These are phyloP conservation scores for Fragaria iinumae DNA, from an alignment of 306 rosid species.

Conservation along the genomic window DNA sequence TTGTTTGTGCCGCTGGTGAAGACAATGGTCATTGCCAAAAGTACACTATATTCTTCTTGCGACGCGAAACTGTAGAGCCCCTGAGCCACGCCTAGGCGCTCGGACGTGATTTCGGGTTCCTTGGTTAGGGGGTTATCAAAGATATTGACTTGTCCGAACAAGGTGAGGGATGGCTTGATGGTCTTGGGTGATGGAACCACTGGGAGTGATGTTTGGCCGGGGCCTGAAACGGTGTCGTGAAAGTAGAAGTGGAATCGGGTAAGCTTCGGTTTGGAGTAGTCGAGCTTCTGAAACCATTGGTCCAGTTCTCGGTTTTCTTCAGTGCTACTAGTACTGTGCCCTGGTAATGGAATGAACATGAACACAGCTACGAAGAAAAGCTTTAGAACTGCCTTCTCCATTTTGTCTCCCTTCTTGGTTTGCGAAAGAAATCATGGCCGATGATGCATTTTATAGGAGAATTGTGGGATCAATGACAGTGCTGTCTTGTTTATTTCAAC, in stretches of 20 bases:
- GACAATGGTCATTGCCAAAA: neutral
- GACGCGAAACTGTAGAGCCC: slow-evolving; percentile 17
- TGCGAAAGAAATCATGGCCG: neutral
- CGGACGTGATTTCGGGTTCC: slow-evolving; percentile 1
- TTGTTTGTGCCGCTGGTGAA: slow-evolving; percentile 5
- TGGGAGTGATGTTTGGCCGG: neutral
- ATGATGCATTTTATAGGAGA: neutral
- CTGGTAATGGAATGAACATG: neutral
- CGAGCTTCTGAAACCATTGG: slow-evolving; percentile 5
- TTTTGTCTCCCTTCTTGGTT: no score
- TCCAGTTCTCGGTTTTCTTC: neutral
- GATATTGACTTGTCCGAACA: neutral
- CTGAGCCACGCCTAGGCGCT: slow-evolving; percentile 18
- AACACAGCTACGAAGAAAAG: neutral
- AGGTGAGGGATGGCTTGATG: neutral
- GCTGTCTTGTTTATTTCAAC: no score
- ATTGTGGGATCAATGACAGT: neutral
- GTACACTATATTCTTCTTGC: neutral
- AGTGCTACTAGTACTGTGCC: neutral
- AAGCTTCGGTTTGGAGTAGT: neutral
- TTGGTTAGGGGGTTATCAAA: no score
- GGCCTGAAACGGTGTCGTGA: slow-evolving; percentile 14
- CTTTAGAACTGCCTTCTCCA: neutral
- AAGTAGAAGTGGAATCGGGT: slow-evolving; percentile 5
- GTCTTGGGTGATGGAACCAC: slow-evolving; percentile 2